A percentile compares a stretch with the other conserved stretches of the same genome.
Evolutionary conservation across 2,329 filamentous ascomycete species (phyloP).

Genomic region (Pyricularia sp.): DNA sequence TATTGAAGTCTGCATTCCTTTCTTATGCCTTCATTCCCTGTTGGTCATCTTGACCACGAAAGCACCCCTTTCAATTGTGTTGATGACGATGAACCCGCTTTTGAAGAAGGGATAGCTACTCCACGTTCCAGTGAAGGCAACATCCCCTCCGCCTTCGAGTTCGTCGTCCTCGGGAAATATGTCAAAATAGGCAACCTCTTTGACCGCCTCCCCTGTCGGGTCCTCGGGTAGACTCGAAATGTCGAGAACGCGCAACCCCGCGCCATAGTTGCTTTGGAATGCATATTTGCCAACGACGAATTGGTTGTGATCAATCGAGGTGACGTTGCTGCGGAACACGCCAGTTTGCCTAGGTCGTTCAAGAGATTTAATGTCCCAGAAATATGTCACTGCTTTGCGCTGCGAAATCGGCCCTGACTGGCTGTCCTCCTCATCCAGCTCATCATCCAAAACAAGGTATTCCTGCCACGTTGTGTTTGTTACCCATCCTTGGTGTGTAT

Average conservation of each 20-base stretch:
- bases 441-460: conserved; percentile 40
- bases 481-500: conserved; percentile 48
- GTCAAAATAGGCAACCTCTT: conserved; percentile 36
- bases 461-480: conserved; percentile 33
- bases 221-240: conserved; percentile 20
- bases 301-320: conserved; percentile 35
- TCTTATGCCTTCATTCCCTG: neutral
- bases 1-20: neutral
- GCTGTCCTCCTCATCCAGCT: conserved; percentile 38
- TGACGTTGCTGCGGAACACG: conserved; percentile 20
- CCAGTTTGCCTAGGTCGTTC: conserved; percentile 31
- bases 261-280: conserved; percentile 36
- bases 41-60: conserved; percentile 23
- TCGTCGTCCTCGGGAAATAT: conserved; percentile 36
- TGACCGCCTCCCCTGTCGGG: conserved; percentile 28
- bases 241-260: conserved; percentile 27
- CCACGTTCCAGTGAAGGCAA: conserved; percentile 32
- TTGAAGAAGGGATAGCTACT: conserved; percentile 32
- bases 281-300: conserved; percentile 28
- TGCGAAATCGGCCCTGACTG: neutral
- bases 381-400: conserved; percentile 35
- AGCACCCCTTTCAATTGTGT: conserved; percentile 36
- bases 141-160: conserved; percentile 21
- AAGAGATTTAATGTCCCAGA: conserved; percentile 35
- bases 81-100: conserved; percentile 28